Conservation (phyloP, 78 protist species). For the Guillardia theta region DNA sequence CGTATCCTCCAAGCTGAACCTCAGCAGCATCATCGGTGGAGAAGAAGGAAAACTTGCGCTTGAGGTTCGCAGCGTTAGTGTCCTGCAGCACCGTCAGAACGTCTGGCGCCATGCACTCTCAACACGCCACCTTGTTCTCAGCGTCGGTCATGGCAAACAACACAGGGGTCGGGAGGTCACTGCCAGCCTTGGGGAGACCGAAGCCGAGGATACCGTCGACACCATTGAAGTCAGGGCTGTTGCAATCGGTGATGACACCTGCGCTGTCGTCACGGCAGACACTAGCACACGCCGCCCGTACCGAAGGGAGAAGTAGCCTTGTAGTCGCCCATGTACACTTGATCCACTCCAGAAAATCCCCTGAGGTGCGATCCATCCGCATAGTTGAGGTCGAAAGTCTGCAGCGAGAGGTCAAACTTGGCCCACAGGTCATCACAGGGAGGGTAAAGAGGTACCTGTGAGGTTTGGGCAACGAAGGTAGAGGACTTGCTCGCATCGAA, state of each 20-base stretch:
- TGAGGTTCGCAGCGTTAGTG: neutral
- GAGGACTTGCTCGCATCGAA: neutral
- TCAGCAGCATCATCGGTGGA: slow-evolving; percentile 26
- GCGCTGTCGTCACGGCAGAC: too few relatives aligned
- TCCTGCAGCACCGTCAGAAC: too few relatives aligned
- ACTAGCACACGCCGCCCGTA: too few relatives aligned
- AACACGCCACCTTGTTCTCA: slow-evolving; percentile 32
- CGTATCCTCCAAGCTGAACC: slow-evolving; percentile 45
- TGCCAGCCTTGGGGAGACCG: slow-evolving; percentile 28
- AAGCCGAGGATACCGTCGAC: slow-evolving; percentile 44
- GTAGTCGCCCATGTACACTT: slow-evolving; percentile 35
- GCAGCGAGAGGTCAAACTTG: too few relatives aligned
- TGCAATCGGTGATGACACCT: slow-evolving; percentile 21
- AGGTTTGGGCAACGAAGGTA: slow-evolving; percentile 1
- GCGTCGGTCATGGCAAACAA: slow-evolving; percentile 42
- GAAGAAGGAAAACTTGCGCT: slow-evolving; percentile 47
- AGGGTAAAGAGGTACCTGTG: too few relatives aligned
- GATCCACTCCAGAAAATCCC: slow-evolving; percentile 17
- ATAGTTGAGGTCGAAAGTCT: slow-evolving; percentile 43
- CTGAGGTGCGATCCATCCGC: slow-evolving; percentile 37
- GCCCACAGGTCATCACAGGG: too few relatives aligned
- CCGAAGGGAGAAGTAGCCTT: slow-evolving; percentile 32
- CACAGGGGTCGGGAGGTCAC: neutral
- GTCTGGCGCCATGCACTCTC: too few relatives aligned
- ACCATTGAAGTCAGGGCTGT: slow-evolving; percentile 28